phyloP scores from a whole-genome alignment of 768 basidiomycete genomes.

The Crepidotus variabilis region DNA sequence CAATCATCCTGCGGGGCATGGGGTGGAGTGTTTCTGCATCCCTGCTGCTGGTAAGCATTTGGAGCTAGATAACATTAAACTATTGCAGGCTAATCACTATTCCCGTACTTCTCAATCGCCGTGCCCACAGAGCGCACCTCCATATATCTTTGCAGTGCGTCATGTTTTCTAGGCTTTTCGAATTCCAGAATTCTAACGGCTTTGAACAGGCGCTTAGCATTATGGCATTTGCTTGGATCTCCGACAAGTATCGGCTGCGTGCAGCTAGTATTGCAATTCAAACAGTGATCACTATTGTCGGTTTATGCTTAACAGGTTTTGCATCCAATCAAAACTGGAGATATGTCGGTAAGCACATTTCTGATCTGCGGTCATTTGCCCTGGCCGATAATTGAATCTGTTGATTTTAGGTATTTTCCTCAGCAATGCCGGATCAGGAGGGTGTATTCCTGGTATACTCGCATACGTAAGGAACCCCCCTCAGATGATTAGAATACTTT shows the following conservation, averaged over 20 bases:
- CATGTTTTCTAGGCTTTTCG: constrained; percentile 3
- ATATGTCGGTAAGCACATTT: constrained; percentile 34
- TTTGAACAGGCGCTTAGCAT: constrained; percentile 30
- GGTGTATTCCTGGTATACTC: constrained; percentile 43
- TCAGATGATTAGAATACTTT: constrained; percentile 4
- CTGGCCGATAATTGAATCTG: constrained; percentile 4
- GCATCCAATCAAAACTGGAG: constrained; percentile 29
- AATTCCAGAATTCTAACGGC: constrained; percentile 5
- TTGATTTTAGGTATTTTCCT: constrained; percentile 41
- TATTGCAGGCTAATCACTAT: no score
- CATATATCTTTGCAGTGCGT: constrained; percentile 44
- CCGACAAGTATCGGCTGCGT: constrained; percentile 41
- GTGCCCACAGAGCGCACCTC: constrained; percentile 39
- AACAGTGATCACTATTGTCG: constrained; percentile 35
- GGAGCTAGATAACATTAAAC: neutral
- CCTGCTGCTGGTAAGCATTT: constrained; percentile 33
- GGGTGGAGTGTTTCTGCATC: constrained; percentile 42
- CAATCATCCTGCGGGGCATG: constrained; percentile 44
- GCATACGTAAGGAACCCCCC: constrained; percentile 38
- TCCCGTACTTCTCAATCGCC: neutral
- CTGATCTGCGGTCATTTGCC: neutral
- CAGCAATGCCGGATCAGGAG: constrained; percentile 39
- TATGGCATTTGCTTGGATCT: constrained; percentile 42
- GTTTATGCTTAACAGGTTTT: constrained; percentile 39
- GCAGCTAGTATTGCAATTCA: constrained; percentile 41